Evolutionary conservation across 108 stramenopile genomes (phyloP), one percentile per base, ranked within the genome.

Genomic region (Skeletonema tropicum): DNA sequence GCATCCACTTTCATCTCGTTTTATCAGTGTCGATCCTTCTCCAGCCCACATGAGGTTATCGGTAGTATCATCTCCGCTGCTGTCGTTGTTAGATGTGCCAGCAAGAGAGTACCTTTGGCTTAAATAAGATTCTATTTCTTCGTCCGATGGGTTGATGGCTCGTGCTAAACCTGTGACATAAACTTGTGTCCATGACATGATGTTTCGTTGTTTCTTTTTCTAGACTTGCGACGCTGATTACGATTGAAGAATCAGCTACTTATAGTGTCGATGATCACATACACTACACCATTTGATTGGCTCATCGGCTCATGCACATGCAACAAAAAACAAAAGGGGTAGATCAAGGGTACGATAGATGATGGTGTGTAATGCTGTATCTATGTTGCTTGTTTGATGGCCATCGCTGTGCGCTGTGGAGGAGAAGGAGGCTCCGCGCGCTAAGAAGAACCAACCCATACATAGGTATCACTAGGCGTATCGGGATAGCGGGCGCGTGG

Each of bases 141-240:
- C 75, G 31, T 76, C 75, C 5, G 75, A 63, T 4, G 69, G 69
- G 12, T 41, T 14, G 25, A 74, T 68, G 21, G 61, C 25, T 71
- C 14, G 26, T 26, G 69, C 9, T 19, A 76, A 57, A 9, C 75
- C 75, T 26, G 60, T 63, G 3, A 76, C 33, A 46, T 76, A 71
- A 32, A 76, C 75, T 64, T 76, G 75, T 23, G 75, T 71, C 75
- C 75, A 76, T 21, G 73, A 74, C 42, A 45, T 45, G 13, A 45
- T 45, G 13, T n/a, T 15, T 4, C 15, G 14, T 45, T 45, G 42
- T 14, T 45, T 29, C 26, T 29, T 2, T n/a, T n/a, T 15, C 9
- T 14, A 45, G 42, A 12, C 12, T 12, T 42, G 41, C 12, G 41
- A 15, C 14, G 42, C 0, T 45, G 42, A 15, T n/a, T n/a, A 45